Percentiles rank a stretch among this genome's conserved stretches.
Conservation (phyloP, 2,329 filamentous ascomycete genomes). For the Botrytis squamosa region DNA sequence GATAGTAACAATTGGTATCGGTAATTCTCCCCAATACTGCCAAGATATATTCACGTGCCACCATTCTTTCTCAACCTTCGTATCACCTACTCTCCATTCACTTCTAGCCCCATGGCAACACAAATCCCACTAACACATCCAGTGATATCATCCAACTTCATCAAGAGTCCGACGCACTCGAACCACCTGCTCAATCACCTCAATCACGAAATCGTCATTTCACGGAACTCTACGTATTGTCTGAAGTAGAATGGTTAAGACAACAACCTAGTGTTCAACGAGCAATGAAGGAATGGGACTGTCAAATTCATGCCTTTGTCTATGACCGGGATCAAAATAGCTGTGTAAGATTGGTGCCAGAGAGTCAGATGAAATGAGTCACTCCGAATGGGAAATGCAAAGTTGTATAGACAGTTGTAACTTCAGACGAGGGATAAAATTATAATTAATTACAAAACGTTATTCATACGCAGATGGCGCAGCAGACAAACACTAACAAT, state of each 20-base stretch:
- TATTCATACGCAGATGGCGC: background rate
- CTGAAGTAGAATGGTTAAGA: constrained; percentile 55
- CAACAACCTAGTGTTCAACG: constrained; percentile 58
- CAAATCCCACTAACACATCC: background rate
- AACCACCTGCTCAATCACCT: constrained; percentile 3
- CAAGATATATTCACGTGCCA: background rate
- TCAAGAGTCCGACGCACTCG: constrained; percentile 19
- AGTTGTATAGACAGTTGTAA: background rate
- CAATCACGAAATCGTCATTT: constrained; percentile 51
- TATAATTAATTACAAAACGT: constrained; percentile 15
- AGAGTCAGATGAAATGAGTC: constrained; percentile 37
- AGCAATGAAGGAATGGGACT: constrained; percentile 57
- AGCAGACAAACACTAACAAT: background rate
- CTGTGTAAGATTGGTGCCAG: constrained; percentile 49
- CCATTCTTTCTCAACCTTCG: background rate
- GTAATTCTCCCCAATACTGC: constrained; percentile 40
- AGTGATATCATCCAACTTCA: constrained; percentile 34
- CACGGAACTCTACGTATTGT: constrained; percentile 61
- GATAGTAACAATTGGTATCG: constrained; percentile 55
- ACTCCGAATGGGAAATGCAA: constrained; percentile 9
- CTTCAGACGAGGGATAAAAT: background rate
- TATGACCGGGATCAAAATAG: constrained; percentile 59
- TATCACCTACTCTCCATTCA: background rate
- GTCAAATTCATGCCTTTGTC: constrained; percentile 62
- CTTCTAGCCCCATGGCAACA: background rate